Evolutionary conservation across 208 protist genomes (phyloP), one percentile per base, ranked within the genome.

Genomic region (Blastocrithidia nonstop): DNA sequence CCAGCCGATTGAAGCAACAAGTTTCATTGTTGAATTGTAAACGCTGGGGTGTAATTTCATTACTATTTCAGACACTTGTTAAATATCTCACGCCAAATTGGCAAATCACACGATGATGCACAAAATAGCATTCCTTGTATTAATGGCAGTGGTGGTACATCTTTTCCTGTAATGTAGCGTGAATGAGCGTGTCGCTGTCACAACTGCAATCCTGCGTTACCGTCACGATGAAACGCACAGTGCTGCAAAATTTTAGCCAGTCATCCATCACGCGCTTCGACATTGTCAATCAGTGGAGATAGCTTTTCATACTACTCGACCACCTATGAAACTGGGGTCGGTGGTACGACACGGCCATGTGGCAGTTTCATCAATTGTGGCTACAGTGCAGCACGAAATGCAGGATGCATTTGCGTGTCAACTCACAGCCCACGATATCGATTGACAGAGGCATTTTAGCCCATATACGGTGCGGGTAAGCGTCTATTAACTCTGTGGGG

Each of bases 361-460:
- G 82, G 75, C 20, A 92, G 62, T 51, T 92, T 92, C 37, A 65
- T 58, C 35, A 92, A 56, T 56, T 88, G 71, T 26, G 82, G 77
- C 33, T 77, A 74, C 32, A 92, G 57, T 21, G 77, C 82, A 4
- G 86, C 65, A 20, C 65, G 62, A 54, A 77, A 88, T 4, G 68
- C 68, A 4, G 72, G 73, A 48, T 80, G 70, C 77, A 92, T 88
- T 24, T 78, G 69, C n/a, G 68, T 64, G 5, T 67, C 42, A 50
- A 92, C 71, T 78, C 82, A 92, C 32, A 92, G 78, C 21, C 82
- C 77, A 33, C 70, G 73, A 50, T 92, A 92, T 31, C 66, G 66
- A 61, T 92, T 87, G 20, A 82, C 71, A 26, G 61, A 45, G 33
- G 65, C 75, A 51, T 91, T 68, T 31, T 57, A 47, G 32, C 65